phyloP scores from a whole-genome alignment of 164 flowering plant species.

The Brasenia schreberi region DNA sequence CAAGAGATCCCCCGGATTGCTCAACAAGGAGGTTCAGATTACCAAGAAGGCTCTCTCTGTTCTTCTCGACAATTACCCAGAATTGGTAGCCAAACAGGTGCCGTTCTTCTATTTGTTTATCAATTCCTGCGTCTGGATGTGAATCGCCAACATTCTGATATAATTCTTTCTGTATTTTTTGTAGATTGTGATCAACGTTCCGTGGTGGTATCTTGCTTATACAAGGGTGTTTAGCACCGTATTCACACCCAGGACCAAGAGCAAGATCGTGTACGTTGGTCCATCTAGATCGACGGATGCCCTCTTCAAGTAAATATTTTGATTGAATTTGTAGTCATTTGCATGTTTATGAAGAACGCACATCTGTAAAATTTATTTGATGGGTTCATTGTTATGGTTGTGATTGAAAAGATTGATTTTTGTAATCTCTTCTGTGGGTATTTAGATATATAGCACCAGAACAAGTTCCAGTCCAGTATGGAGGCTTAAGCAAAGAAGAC shows the following conservation, averaged over 20 bases:
- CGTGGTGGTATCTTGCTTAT: slow-evolving; percentile 93
- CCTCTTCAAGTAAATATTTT: slow-evolving; percentile 52
- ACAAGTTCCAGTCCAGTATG: slow-evolving; percentile 70
- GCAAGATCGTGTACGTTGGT: slow-evolving; percentile 90
- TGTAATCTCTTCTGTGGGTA: slow-evolving; percentile 27
- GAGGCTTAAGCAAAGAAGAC: slow-evolving; percentile 58
- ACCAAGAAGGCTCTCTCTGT: slow-evolving; percentile 55
- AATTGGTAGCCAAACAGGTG: slow-evolving; percentile 94
- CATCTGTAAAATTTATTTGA: background rate
- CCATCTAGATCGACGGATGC: slow-evolving; percentile 79
- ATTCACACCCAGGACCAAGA: slow-evolving; percentile 23
- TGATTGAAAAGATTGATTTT: background rate
- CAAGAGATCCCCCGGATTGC: slow-evolving; percentile 67
- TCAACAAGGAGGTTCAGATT: slow-evolving; percentile 44
- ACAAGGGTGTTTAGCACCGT: slow-evolving; percentile 9
- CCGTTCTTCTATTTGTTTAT: background rate
- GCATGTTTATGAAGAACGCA: background rate
- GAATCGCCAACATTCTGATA: too few species aligned
- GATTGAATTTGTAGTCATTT: background rate
- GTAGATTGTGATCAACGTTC: slow-evolving; percentile 85
- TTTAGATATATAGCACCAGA: slow-evolving; percentile 13
- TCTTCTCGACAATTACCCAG: slow-evolving; percentile 92
- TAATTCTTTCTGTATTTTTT: background rate
- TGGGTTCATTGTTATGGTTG: background rate
- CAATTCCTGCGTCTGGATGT: background rate